phyloP scores from a whole-genome alignment of 2,329 filamentous ascomycete species.

The Metarhizium guizhouense region DNA sequence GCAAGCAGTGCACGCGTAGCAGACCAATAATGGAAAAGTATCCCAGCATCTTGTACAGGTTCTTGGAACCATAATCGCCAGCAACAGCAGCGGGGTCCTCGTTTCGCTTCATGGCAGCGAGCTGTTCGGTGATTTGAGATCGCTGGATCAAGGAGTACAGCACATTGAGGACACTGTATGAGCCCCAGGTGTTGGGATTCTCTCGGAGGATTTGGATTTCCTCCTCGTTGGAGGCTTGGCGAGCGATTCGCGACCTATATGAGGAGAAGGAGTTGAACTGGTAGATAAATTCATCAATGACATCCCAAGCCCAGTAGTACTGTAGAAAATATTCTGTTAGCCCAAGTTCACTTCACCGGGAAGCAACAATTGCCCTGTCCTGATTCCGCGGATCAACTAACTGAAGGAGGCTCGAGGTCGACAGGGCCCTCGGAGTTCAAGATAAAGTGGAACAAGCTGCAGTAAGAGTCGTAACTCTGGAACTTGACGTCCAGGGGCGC shows the following conservation, averaged over 20 bases:
- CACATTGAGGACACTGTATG: constrained; percentile 98
- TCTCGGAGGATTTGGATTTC: constrained; percentile 86
- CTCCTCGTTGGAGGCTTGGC: constrained; percentile 77
- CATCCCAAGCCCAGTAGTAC: constrained; percentile 99
- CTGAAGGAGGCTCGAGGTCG: constrained; percentile 91
- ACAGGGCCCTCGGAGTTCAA: constrained; percentile 98
- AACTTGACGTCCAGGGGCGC: constrained; percentile 95
- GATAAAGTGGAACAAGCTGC: constrained; percentile 98
- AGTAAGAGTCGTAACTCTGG: constrained; percentile 98
- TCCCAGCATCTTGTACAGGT: constrained; percentile 94
- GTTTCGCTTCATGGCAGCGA: constrained; percentile 86
- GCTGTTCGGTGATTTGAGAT: constrained; percentile 96
- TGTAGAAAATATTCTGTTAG: constrained; percentile 28
- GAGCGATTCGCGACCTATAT: constrained; percentile 86
- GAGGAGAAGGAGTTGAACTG: constrained; percentile 99
- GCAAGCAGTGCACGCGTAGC: constrained; percentile 87
- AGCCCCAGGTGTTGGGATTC: constrained; percentile 98
- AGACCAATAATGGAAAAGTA: constrained; percentile 99
- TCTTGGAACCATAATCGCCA: constrained; percentile 90
- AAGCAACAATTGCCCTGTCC: not conserved
- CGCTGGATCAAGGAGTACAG: constrained; percentile 98
- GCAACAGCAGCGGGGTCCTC: constrained; percentile 84
- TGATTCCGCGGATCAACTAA: constrained; percentile 39
- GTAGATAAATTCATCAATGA: constrained; percentile 99
- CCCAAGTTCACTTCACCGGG: not conserved